These are phyloP conservation scores for Hypoxylon fragiforme DNA, from an alignment of 495 filamentous ascomycete species.

Conservation along the genomic window DNA sequence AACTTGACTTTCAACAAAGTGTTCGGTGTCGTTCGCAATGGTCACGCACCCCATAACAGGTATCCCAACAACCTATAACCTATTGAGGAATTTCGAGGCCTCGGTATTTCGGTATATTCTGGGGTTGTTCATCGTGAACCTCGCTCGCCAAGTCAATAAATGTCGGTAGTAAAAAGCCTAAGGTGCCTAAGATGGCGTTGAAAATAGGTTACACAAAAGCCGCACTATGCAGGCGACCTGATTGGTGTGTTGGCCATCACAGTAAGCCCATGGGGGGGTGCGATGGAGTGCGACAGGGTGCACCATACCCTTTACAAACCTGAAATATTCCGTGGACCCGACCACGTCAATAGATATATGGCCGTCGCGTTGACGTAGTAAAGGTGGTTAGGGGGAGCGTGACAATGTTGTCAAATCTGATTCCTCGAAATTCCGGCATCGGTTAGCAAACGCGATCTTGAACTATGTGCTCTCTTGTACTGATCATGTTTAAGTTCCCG, in stretches of 20 bases:
- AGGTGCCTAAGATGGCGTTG: conserved; percentile 2
- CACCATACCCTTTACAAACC: conserved; percentile 5
- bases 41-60: conserved; percentile 14
- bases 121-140: conserved; percentile 19
- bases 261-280: conserved; percentile 32
- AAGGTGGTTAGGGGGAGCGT: conserved; percentile 3
- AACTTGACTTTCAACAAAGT: neutral
- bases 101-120: conserved; percentile 31
- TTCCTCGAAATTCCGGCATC: conserved; percentile 14
- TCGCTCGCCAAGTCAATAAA: conserved; percentile 7
- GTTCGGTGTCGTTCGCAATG: no score
- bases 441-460: neutral
- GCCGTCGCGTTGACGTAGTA: conserved; percentile 17
- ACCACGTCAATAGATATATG: conserved; percentile 32
- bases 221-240: conserved; percentile 10
- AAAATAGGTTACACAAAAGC: conserved; percentile 24
- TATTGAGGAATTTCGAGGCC: neutral
- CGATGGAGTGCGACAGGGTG: no score
- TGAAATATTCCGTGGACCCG: conserved; percentile 25
- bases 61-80: conserved; percentile 18
- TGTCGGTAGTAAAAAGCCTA: conserved; percentile 11
- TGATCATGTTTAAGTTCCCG: conserved; percentile 22
- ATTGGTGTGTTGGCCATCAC: conserved; percentile 26
- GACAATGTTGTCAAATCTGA: conserved; percentile 6
- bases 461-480: neutral